These are phyloP conservation scores for Eutrema salsugineum DNA, from an alignment of 441 rosid species.

Conservation along the genomic window DNA sequence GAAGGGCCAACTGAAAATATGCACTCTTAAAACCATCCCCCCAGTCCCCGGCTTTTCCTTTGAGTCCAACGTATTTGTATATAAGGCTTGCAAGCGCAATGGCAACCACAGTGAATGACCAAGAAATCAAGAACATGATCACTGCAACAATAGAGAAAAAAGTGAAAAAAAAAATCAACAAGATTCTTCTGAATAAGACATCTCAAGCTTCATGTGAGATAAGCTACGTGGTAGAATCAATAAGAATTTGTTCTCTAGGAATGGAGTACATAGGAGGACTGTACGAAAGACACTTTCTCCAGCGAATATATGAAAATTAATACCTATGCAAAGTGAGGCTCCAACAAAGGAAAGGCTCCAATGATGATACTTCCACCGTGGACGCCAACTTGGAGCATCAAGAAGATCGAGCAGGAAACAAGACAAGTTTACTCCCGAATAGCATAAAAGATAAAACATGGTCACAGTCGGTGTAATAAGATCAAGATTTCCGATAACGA, in stretches of 20 bases:
- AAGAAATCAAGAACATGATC: slow-evolving; percentile 99
- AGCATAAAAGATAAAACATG: slow-evolving; percentile 97
- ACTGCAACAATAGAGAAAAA: slow-evolving; percentile 53
- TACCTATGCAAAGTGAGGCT: slow-evolving; percentile 90
- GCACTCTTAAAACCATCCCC: slow-evolving; percentile 99
- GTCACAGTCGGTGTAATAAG: slow-evolving; percentile 96
- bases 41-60: slow-evolving; percentile 99
- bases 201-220: neutral
- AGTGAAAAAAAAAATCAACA: slow-evolving; percentile 8
- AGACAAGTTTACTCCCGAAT: slow-evolving; percentile 96
- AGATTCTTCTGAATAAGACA: slow-evolving; percentile 1
- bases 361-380: slow-evolving; percentile 99
- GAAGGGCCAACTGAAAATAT: slow-evolving; percentile 97
- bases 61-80: slow-evolving; percentile 93
- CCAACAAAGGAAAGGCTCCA: slow-evolving; percentile 99
- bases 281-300: neutral
- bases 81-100: slow-evolving; percentile 97
- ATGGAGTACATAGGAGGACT: neutral
- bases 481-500: slow-evolving; percentile 94
- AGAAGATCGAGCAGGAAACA: slow-evolving; percentile 99
- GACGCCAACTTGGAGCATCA: slow-evolving; percentile 99
- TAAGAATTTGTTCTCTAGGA: neutral
- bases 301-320: slow-evolving; percentile 16
- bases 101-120: slow-evolving; percentile 91
- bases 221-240: neutral